Evolutionary conservation across 2,329 filamentous ascomycete species (phyloP).

Genomic region (Anisogramma anomala): DNA sequence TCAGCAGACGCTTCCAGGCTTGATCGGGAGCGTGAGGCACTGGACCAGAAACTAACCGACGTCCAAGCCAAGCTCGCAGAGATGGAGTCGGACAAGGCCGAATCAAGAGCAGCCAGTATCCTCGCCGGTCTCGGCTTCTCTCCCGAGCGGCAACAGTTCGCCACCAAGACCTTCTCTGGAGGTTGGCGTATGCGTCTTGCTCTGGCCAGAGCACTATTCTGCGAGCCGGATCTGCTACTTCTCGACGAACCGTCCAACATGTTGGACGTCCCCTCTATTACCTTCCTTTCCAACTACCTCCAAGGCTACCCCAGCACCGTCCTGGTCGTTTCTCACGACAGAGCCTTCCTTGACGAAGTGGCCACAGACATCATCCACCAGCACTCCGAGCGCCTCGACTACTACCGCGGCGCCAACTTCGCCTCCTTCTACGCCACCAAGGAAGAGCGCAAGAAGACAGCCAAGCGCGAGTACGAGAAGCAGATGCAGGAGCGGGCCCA

Average conservation of each 20-base stretch:
- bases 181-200: constrained; percentile 99
- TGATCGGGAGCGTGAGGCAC: constrained; percentile 77
- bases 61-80: constrained; percentile 85
- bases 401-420: constrained; percentile 97
- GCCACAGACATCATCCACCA: constrained; percentile 99
- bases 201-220: constrained; percentile 88
- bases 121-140: constrained; percentile 96
- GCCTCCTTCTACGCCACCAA: constrained; percentile 95
- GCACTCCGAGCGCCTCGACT: constrained; percentile 91
- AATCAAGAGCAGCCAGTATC: constrained; percentile 89
- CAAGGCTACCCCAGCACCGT: constrained; percentile 90
- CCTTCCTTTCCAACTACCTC: constrained; percentile 92
- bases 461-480: constrained; percentile 95
- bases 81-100: constrained; percentile 98
- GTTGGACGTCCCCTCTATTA: constrained; percentile 99
- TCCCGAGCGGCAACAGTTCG: constrained; percentile 75
- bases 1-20: constrained; percentile 77
- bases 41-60: constrained; percentile 83
- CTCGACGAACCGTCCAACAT: constrained; percentile 99
- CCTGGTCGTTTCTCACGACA: constrained; percentile 94
- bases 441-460: constrained; percentile 92
- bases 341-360: constrained; percentile 96
- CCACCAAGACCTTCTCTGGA: constrained; percentile 96
- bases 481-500: constrained; percentile 92
- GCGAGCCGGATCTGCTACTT: constrained; percentile 87